These are phyloP conservation scores for Athelia sp. DNA, from an alignment of 1,284 basidiomycete species.

Conservation along the genomic window DNA sequence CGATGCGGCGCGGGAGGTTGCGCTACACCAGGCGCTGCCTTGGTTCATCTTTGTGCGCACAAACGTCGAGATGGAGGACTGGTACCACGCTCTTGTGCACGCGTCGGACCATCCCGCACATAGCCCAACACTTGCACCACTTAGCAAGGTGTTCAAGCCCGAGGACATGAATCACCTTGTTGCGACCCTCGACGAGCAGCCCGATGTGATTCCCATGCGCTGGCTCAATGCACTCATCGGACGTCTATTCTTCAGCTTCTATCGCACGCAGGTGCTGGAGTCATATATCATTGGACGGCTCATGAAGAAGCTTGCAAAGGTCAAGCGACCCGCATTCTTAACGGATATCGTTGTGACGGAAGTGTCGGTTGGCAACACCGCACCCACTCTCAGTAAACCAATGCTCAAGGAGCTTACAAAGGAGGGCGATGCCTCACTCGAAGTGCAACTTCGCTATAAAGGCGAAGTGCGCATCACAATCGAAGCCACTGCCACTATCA, in stretches of 20 bases:
- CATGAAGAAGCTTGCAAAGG: slow-evolving; percentile 91
- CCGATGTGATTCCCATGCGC: slow-evolving; percentile 92
- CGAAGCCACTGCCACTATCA: slow-evolving; percentile 84
- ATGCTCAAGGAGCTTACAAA: slow-evolving; percentile 96
- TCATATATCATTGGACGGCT: slow-evolving; percentile 82
- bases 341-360: slow-evolving; percentile 84
- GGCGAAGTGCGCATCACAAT: slow-evolving; percentile 89
- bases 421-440: slow-evolving; percentile 88
- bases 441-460: slow-evolving; percentile 79
- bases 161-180: slow-evolving; percentile 85
- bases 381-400: slow-evolving; percentile 86
- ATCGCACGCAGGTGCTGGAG: slow-evolving; percentile 79
- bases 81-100: slow-evolving; percentile 88
- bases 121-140: slow-evolving; percentile 49
- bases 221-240: slow-evolving; percentile 96
- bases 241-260: slow-evolving; percentile 88
- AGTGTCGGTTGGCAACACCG: slow-evolving; percentile 82
- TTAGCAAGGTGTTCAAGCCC: slow-evolving; percentile 64
- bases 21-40: slow-evolving; percentile 49
- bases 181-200: slow-evolving; percentile 82
- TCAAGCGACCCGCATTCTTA: slow-evolving; percentile 85
- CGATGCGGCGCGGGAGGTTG: slow-evolving; percentile 45
- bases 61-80: slow-evolving; percentile 90
- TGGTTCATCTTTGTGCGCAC: slow-evolving; percentile 90
- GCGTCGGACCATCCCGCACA: slow-evolving; percentile 58